Evolutionary conservation across 495 filamentous ascomycete genomes (phyloP), one percentile per base, ranked within the genome.

Genomic region (Usnea hakonensis): DNA sequence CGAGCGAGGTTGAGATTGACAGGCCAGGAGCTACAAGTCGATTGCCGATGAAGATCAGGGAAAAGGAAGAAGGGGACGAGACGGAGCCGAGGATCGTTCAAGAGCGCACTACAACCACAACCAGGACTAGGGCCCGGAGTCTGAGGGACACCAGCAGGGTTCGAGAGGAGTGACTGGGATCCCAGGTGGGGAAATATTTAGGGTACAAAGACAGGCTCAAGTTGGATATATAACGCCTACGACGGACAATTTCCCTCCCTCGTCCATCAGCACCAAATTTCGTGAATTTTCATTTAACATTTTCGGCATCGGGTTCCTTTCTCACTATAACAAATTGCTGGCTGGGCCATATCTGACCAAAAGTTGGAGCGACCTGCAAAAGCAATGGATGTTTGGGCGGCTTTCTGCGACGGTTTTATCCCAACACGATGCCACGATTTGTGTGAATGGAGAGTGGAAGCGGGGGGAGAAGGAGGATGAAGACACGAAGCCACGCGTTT

Each of bases 111-210:
- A 50, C 28, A 11, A 65, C 55, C 10, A 52, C 54, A 1, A 69
- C 58, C 50, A 53, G 62, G 14, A 65, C 55, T 14, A 52, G 55
- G 2, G 67, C 58, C 50, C 50, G 62, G 40, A 67, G 67, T 32
- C 58, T 62, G 26, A 43, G 62, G 35, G 46, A 14, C 46, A 67
- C 59, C 37, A 69, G 67, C 41, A 43, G 60, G 32, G 65, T 50
- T 40, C 44, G 67, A 36, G 58, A 62, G 37, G 55, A 54, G n/a
- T 36, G 58, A 43, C 30, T 48, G 37, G 58, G 48, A 33, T 52
- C 40, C 17, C n/a, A n/a, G n/a, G n/a, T n/a, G n/a, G n/a, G n/a
- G n/a, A n/a, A n/a, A n/a, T n/a, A 26, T 52, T 26, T 48, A 30
- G 13, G 38, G 17, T 17, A 57, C 19, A 54, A 23, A 26, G 9